phyloP scores from a whole-genome alignment of 805 yeast genomes.

The Pichia eremophila region DNA sequence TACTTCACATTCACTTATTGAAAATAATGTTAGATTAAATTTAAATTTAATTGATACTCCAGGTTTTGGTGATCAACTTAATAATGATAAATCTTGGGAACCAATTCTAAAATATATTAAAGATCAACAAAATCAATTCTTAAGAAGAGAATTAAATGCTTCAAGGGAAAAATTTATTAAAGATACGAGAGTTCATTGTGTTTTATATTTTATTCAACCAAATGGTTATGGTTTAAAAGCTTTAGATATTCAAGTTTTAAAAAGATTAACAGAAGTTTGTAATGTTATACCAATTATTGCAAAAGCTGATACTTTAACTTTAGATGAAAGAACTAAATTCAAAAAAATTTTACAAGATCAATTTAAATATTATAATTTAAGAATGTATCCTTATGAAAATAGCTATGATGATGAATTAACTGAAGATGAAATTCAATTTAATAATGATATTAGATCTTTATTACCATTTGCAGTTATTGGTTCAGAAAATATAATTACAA shows the following conservation, averaged over 20 bases:
- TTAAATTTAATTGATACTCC: slow-evolving; percentile 93
- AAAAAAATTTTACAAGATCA: slow-evolving; percentile 73
- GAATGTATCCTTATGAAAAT: slow-evolving; percentile 73
- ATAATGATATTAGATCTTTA: slow-evolving; percentile 62
- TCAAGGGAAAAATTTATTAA: slow-evolving; percentile 74
- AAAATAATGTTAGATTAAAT: slow-evolving; percentile 79
- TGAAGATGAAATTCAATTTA: slow-evolving; percentile 65
- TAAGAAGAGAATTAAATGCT: slow-evolving; percentile 91
- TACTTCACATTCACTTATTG: slow-evolving; percentile 59
- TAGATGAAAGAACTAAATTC: slow-evolving; percentile 72
- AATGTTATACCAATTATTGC: slow-evolving; percentile 95
- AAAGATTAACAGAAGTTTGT: slow-evolving; percentile 77
- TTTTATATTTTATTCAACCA: slow-evolving; percentile 85
- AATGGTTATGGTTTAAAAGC: slow-evolving; percentile 77
- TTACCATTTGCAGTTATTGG: slow-evolving; percentile 95
- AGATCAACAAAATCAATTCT: slow-evolving; percentile 86
- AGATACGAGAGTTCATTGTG: slow-evolving; percentile 91
- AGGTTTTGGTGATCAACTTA: slow-evolving; percentile 95
- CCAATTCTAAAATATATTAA: slow-evolving; percentile 89
- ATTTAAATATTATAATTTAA: slow-evolving; percentile 61
- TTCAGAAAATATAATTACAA: slow-evolving; percentile 61
- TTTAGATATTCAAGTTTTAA: slow-evolving; percentile 74
- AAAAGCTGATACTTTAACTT: slow-evolving; percentile 81
- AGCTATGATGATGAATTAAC: slow-evolving; percentile 31
- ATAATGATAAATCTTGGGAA: slow-evolving; percentile 94